phyloP scores from a whole-genome alignment of 495 filamentous ascomycete genomes.

The Geoglossum glabrum region DNA sequence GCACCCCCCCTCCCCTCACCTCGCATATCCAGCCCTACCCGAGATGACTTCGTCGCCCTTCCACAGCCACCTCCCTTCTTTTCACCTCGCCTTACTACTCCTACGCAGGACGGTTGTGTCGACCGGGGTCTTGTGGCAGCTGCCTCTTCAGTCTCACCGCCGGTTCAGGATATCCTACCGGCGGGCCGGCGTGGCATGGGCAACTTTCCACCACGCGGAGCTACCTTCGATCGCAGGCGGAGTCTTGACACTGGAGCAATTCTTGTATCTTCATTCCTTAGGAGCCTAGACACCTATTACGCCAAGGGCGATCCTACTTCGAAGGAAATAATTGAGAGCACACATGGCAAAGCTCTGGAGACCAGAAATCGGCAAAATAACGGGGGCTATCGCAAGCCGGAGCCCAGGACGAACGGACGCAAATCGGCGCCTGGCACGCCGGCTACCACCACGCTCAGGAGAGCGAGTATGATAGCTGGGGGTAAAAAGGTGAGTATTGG shows the following conservation, averaged over 20 bases:
- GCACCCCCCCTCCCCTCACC: no score
- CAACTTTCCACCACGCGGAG: not conserved
- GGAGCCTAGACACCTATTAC: not conserved
- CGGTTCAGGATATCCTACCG: not conserved
- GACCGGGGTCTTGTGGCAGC: not conserved
- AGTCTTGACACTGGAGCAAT: not conserved
- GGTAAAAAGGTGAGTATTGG: not conserved
- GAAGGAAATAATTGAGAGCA: not conserved
- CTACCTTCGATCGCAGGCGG: not conserved
- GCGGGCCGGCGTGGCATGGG: not conserved
- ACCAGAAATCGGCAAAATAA: not conserved
- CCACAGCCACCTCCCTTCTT: no score
- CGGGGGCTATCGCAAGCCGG: not conserved
- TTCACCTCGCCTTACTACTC: not conserved
- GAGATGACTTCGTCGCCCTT: no score
- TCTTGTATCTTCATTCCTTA: not conserved
- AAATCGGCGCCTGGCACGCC: not conserved
- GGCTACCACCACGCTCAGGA: not conserved
- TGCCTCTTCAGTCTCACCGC: not conserved
- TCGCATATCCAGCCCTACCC: no score
- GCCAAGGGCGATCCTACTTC: not conserved
- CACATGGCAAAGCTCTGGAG: not conserved
- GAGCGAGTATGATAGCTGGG: not conserved
- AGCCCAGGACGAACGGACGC: not conserved
- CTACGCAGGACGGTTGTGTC: not conserved